phyloP scores from a whole-genome alignment of 495 filamentous ascomycete genomes.

The Beverwykella pulmonaria region DNA sequence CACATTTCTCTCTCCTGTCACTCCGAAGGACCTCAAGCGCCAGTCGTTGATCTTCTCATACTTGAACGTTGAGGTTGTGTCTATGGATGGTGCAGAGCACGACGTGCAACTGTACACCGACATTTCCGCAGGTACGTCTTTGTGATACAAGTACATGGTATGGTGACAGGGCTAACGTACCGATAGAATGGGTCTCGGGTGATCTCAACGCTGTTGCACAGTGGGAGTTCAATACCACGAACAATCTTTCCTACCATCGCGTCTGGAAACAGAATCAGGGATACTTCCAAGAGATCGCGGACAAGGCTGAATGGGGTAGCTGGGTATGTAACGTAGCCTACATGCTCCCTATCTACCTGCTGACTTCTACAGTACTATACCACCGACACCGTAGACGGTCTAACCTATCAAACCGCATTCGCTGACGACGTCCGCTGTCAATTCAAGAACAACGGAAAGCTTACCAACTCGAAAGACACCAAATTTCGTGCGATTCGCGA shows the following conservation, averaged over 20 bases:
- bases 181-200: constrained; percentile 61
- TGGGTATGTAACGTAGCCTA: constrained; percentile 55
- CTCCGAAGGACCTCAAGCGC: constrained; percentile 58
- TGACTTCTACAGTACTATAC: constrained; percentile 54
- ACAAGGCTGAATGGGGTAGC: constrained; percentile 85
- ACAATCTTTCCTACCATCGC: constrained; percentile 58
- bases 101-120: constrained; percentile 63
- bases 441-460: constrained; percentile 17
- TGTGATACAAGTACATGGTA: constrained; percentile 23
- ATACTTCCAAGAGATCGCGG: constrained; percentile 68
- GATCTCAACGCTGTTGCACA: constrained; percentile 54
- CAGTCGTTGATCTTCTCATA: constrained; percentile 62
- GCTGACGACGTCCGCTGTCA: constrained; percentile 55
- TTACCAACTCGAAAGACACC: constrained; percentile 53
- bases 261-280: constrained; percentile 65
- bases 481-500: constrained; percentile 58
- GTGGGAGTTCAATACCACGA: constrained; percentile 57
- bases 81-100: constrained; percentile 56
- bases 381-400: constrained; percentile 51
- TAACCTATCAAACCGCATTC: constrained; percentile 54
- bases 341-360: background rate
- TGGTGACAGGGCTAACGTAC: constrained; percentile 2
- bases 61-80: constrained; percentile 56
- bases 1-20: constrained; percentile 61
- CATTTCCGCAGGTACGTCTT: constrained; percentile 60